Evolutionary conservation across 495 filamentous ascomycete species (phyloP), one percentile per base, ranked within the genome.

Genomic region (Lineolata rhizophorae): DNA sequence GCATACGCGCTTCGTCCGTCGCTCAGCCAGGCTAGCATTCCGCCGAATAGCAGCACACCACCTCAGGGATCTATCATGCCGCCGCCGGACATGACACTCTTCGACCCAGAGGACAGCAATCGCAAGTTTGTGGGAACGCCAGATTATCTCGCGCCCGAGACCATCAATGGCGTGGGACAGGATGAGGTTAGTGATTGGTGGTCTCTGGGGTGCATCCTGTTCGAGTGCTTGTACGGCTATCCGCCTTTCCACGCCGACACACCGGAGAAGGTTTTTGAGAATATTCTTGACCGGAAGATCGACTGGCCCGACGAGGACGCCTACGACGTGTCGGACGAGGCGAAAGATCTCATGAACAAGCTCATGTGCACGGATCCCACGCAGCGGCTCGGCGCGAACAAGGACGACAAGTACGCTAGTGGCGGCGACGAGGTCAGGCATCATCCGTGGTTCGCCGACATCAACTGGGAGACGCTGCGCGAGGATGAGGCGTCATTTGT

Each of bases 161-260:
- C 87, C 0, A 92, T 97, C 49, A 83, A 79, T 45, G 87, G 87
- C 30, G 65, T 78, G 37, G 81, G 84, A 0, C 87, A 95, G 53
- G 87, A 97, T 49, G 83, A 95, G 48, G 84, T 83, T 41, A 94
- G 87, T 50, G 87, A 97, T 65, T 97, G 87, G 87, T 97, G 87
- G 87, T 95, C 87, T 4, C 57, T 97, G 28, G 87, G 87, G 2
- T 95, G 87, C 44, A 95, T 97, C 37, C 59, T 95, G 54, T 97
- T 94, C 47, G 87, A 97, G 42, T 94, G 92, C 38, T 57, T 97
- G 13, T 95, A 77, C 48, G 76, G 87, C 33, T 65, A 79, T 53
- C 87, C 87, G 1, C 87, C 87, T 14, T 97, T 97, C 53, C 82
- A 97, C 48, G 87, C 80, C 4, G 60, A 60, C 12, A 79, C 81